Evolutionary conservation across 306 rosid species (phyloP), one percentile per base, ranked within the genome.

Genomic region (Corylus heterophylla): DNA sequence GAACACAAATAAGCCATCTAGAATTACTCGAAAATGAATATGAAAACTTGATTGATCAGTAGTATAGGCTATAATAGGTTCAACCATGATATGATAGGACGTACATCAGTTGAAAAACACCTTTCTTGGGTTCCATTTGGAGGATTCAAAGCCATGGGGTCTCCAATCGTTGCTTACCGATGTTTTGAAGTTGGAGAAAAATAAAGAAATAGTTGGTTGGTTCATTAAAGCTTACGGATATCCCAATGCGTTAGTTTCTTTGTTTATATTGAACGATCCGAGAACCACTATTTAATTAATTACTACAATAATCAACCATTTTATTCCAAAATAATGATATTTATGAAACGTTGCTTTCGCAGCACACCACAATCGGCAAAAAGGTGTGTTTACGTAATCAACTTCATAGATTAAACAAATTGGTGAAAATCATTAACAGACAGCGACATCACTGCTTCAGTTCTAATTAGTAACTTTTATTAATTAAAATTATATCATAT

Each of bases 201-300:
- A 29, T 29, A 29, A 29, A 29, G 31, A 1, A 29, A 29, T 29
- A 29, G 31, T 29, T 29, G 31, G 1, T 29, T 29, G 31, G 5
- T 37, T 37, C 3, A 4, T 54, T 12, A 54, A 54, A 54, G n/a
- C 58, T 54, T 82, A 25, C 72, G 67, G 69, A 81, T 72, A 70
- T 48, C 25, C 67, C 35, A 35, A 61, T 70, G 18, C 48, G 44
- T 42, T 45, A 6, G 27, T 39, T 1, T 42, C 14, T 17, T 48
- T 48, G 74, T 66, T n/a, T 77, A n/a, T 25, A 1, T 75, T 71
- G 83, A 78, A 62, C 8, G 80, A 84, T 84, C 84, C 82, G 76
- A 87, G 31, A 1, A 29, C 31, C 31, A 29, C 31, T 29, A 29
- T 29, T 29, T 29, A 29, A 29, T 29, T 29, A 29, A 29, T 29